These are phyloP conservation scores for Persicaria tinctoria DNA, from an alignment of 148 eudicot genomes.

Conservation along the genomic window DNA sequence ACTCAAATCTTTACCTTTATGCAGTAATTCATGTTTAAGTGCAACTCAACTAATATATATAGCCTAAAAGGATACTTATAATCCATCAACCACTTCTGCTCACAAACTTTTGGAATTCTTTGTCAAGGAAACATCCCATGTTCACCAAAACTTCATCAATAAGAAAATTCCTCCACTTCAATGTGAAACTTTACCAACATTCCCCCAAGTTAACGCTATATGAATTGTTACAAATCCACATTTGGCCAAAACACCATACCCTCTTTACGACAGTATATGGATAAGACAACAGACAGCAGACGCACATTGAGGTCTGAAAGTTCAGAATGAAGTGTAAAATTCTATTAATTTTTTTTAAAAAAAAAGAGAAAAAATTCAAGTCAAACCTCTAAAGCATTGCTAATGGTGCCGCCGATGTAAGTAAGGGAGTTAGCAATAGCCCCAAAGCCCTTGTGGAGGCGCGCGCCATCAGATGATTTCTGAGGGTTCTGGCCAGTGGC, in stretches of 20 bases:
- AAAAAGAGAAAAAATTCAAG: not conserved
- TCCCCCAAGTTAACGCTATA: not conserved
- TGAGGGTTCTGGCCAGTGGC: constrained; percentile 13
- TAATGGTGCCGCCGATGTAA: constrained; percentile 57
- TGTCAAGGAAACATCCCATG: constrained; percentile 1
- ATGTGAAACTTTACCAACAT: not conserved
- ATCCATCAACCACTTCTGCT: not conserved
- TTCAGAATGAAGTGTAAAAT: not conserved
- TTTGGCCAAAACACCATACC: constrained; percentile 2
- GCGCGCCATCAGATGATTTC: constrained; percentile 42
- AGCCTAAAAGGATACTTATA: not conserved
- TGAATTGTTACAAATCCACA: not conserved
- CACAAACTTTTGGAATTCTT: not conserved
- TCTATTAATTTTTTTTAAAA: too few relatives aligned
- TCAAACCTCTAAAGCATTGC: constrained; percentile 74
- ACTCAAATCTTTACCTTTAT: not conserved
- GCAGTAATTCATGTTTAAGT: not conserved
- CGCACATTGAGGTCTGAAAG: not conserved
- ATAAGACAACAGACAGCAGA: not conserved
- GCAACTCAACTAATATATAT: not conserved
- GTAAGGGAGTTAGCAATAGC: constrained; percentile 59
- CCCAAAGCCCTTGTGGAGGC: constrained; percentile 59
- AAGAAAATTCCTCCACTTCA: not conserved
- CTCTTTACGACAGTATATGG: not conserved
- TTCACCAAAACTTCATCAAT: not conserved